Conservation (phyloP, 2,329 filamentous ascomycete genomes). For the Penicillium sp. region DNA sequence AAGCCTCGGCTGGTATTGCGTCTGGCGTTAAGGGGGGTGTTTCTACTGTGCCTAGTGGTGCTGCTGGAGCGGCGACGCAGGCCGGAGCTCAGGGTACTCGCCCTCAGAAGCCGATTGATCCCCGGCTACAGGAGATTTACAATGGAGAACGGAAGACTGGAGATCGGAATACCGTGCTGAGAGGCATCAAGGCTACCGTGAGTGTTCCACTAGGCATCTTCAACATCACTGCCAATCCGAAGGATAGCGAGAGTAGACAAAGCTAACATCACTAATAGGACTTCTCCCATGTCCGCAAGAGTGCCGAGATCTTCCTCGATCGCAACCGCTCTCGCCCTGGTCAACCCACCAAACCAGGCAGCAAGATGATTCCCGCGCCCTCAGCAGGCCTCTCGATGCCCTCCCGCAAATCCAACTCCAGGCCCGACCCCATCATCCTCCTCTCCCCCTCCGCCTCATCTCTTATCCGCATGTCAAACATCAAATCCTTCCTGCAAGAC, state of each 20-base stretch:
- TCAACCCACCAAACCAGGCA: conserved; percentile 36
- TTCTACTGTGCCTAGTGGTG: conserved; percentile 42
- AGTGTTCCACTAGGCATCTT: conserved; percentile 3
- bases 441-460: conserved; percentile 95
- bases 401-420: conserved; percentile 43
- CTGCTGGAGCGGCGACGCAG: conserved; percentile 32
- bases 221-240: conserved; percentile 4
- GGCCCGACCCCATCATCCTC: conserved; percentile 85
- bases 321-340: conserved; percentile 46
- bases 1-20: conserved; percentile 51
- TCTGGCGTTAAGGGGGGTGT: conserved; percentile 50
- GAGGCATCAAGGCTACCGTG: conserved; percentile 87
- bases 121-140: conserved; percentile 83
- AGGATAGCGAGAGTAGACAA: not conserved
- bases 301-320: conserved; percentile 73
- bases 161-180: conserved; percentile 83
- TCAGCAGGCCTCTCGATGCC: conserved; percentile 40
- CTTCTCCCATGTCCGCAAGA: conserved; percentile 89
- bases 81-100: conserved; percentile 39
- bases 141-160: conserved; percentile 88
- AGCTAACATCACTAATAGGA: conserved; percentile 58
- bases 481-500: conserved; percentile 87
- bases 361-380: conserved; percentile 36
- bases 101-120: conserved; percentile 71
- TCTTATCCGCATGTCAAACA: conserved; percentile 90